phyloP scores from a whole-genome alignment of 495 filamentous ascomycete genomes.

The Neurospora pannonica region DNA sequence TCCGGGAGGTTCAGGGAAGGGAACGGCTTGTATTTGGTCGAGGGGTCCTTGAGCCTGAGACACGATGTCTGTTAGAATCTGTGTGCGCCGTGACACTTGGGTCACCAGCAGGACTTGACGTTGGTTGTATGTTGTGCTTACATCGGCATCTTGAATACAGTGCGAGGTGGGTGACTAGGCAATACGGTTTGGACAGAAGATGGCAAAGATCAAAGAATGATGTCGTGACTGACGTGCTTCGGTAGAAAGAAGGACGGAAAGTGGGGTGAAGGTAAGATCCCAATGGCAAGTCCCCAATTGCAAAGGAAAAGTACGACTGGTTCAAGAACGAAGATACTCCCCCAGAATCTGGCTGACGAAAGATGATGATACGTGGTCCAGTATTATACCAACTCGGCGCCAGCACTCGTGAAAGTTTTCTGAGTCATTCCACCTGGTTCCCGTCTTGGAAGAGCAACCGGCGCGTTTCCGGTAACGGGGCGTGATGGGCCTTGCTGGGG shows the following conservation, averaged over 20 bases:
- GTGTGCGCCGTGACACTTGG: constrained; percentile 12
- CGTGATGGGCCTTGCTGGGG: not conserved
- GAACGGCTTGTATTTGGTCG: constrained; percentile 74
- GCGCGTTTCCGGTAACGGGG: not conserved
- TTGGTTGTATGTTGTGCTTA: constrained; percentile 11
- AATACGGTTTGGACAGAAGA: not conserved
- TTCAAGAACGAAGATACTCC: not conserved
- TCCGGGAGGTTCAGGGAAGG: constrained; percentile 71
- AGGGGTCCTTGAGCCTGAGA: constrained; percentile 85
- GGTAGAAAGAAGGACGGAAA: constrained; percentile 2
- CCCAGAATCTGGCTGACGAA: not conserved
- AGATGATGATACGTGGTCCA: not conserved
- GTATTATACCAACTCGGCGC: not conserved
- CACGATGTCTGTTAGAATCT: constrained; percentile 7
- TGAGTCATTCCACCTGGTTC: not conserved
- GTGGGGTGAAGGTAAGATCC: not conserved
- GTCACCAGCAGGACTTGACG: not conserved
- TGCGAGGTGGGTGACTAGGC: not conserved
- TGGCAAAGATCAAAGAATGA: not conserved
- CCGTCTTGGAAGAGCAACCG: not conserved
- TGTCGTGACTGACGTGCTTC: not conserved
- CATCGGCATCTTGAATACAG: constrained; percentile 26
- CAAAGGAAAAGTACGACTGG: not conserved
- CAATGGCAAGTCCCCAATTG: not conserved
- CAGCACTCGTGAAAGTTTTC: not conserved